phyloP scores from a whole-genome alignment of 2,329 filamentous ascomycete genomes.

The Ophiocordyceps camponoti-saundersi region DNA sequence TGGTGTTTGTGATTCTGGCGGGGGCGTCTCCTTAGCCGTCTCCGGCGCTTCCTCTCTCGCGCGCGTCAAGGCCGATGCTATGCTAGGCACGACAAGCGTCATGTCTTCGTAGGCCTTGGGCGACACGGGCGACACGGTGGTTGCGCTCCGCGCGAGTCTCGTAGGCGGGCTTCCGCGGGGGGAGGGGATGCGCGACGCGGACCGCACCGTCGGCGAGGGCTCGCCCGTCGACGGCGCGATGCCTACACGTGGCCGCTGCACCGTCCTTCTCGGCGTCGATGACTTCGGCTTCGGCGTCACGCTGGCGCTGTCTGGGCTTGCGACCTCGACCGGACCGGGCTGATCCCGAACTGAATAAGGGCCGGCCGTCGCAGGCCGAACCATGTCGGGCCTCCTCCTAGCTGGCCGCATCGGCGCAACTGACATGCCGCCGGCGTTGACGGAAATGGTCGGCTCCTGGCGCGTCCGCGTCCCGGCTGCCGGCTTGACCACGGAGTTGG shows the following conservation, averaged over 20 bases:
- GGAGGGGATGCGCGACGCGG: conserved; percentile 18
- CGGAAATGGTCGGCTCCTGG: conserved; percentile 24
- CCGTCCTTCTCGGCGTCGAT: conserved; percentile 34
- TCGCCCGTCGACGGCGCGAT: conserved; percentile 34
- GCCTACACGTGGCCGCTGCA: conserved; percentile 25
- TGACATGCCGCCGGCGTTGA: conserved; percentile 40
- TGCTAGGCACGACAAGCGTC: conserved; percentile 30
- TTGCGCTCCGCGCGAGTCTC: conserved; percentile 15
- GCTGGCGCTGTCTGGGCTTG: conserved; percentile 29
- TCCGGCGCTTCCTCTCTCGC: not conserved
- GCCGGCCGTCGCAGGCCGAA: conserved; percentile 45
- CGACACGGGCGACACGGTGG: conserved; percentile 21
- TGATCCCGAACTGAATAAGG: conserved; percentile 47
- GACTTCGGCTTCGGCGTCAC: conserved; percentile 32
- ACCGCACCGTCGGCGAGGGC: conserved; percentile 24
- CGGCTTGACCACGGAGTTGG: conserved; percentile 16
- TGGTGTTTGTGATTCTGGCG: not conserved
- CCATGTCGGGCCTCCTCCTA: conserved; percentile 39
- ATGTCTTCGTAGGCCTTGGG: conserved; percentile 33
- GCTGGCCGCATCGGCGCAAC: conserved; percentile 46
- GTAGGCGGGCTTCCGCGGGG: conserved; percentile 24
- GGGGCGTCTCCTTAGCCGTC: conserved; percentile 1
- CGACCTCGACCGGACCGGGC: conserved; percentile 12
- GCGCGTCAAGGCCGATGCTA: conserved; percentile 16
- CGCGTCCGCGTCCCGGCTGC: conserved; percentile 21